Conservation (phyloP, 2,329 filamentous ascomycete genomes). For the Stylonectria norvegica region DNA sequence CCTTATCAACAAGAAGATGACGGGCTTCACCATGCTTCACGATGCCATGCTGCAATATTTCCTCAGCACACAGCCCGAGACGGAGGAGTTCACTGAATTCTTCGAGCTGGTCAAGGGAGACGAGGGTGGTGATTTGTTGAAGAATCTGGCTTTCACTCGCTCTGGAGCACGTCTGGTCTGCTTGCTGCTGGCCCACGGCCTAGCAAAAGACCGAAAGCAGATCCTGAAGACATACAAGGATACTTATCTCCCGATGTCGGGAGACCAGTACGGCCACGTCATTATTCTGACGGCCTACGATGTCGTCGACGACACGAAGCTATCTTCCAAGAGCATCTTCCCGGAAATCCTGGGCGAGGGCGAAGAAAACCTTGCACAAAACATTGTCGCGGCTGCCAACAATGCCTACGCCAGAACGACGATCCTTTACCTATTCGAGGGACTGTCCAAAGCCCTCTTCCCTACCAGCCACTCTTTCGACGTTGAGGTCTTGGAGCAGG, state of each 20-base stretch:
- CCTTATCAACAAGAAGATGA: slow-evolving; percentile 93
- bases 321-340: slow-evolving; percentile 82
- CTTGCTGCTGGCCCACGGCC: slow-evolving; percentile 77
- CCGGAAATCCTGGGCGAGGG: slow-evolving; percentile 78
- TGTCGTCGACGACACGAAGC: slow-evolving; percentile 89
- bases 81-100: slow-evolving; percentile 81
- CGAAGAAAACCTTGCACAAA: slow-evolving; percentile 58
- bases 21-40: slow-evolving; percentile 95
- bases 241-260: slow-evolving; percentile 79
- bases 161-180: slow-evolving; percentile 80
- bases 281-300: slow-evolving; percentile 85
- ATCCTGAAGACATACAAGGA: slow-evolving; percentile 89
- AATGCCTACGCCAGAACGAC: slow-evolving; percentile 63
- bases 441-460: slow-evolving; percentile 58
- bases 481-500: slow-evolving; percentile 68
- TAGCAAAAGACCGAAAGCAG: slow-evolving; percentile 87
- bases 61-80: slow-evolving; percentile 70
- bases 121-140: slow-evolving; percentile 82
- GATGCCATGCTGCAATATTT: slow-evolving; percentile 99
- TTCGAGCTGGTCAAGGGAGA: slow-evolving; percentile 88
- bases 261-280: slow-evolving; percentile 72
- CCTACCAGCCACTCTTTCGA: slow-evolving; percentile 61
- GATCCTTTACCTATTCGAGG: slow-evolving; percentile 78
- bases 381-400: slow-evolving; percentile 61
- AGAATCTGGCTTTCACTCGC: slow-evolving; percentile 94